Evolutionary conservation across 2,329 filamentous ascomycete genomes (phyloP), one percentile per base, ranked within the genome.

Genomic region (Aaosphaeria arxii): DNA sequence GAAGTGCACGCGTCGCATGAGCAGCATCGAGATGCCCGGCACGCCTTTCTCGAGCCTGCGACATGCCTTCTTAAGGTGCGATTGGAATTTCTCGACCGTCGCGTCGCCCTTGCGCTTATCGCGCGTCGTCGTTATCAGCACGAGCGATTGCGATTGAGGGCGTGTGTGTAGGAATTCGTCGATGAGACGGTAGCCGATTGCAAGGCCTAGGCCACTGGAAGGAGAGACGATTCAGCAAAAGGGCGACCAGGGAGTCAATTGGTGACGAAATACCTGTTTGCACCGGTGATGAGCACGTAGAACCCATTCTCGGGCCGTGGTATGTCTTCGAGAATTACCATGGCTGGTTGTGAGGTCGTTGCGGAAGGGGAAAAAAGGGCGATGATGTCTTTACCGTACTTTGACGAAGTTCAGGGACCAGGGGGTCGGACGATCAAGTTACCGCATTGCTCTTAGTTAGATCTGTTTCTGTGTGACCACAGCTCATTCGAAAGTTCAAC

Each of bases 121-220:
- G 55, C 92, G 88, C 1, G 92, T 96, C 5, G 90, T 95, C 54
- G 89, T 85, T 54, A 96, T 83, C 46, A 96, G 78, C 57, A 89
- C 81, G 40, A 97, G 82, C 61, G 87, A 83, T 48, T 88, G 80
- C 30, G 78, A 76, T 43, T 83, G 76, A 30, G 87, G 82, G 33
- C 83, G 84, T 9, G 83, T 82, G 50, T 77, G 74, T 50, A 95
- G 83, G 75, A 96, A 96, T 62, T 95, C 89, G 74, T 96, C 89
- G 59, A 95, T 92, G 48, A 96, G 79, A 51, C 90, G 88, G 63
- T 88, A 84, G 67, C 88, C 88, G 57, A 89, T 91, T 47, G 87
- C 86, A 60, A 92, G 87, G 40, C 92, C 92, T 40, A 96, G 84
- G 51, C 92, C 92, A 67, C 92, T 96, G 69, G 24, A 28, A 30